Evolutionary conservation across 139 green algal genomes (phyloP).

Genomic region (Microglena sp.): DNA sequence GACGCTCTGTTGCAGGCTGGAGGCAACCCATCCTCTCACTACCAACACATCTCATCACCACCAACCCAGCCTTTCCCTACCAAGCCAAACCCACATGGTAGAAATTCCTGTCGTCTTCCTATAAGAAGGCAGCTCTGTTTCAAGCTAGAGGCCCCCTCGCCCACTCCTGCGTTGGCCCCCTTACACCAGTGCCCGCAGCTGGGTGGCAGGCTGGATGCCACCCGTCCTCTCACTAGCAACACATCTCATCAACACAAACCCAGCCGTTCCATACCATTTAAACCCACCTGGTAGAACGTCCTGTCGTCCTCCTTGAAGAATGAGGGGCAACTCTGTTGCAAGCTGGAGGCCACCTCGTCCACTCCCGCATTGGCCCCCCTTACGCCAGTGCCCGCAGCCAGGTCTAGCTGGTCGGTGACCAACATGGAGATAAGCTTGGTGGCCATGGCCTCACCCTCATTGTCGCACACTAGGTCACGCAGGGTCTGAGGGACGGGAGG

Average conservation of each 20-base stretch:
- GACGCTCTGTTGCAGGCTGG: too few relatives aligned
- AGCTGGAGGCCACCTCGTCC: slow-evolving; percentile 44
- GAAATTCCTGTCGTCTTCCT: slow-evolving; percentile 62
- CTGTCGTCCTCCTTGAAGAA: slow-evolving; percentile 76
- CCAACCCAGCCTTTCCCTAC: too few relatives aligned
- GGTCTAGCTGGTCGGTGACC: slow-evolving; percentile 49
- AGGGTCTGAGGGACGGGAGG: too few relatives aligned
- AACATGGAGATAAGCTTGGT: slow-evolving; percentile 55
- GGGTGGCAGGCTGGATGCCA: too few relatives aligned
- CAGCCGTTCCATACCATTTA: too few relatives aligned
- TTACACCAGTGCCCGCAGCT: neutral
- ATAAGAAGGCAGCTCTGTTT: slow-evolving; percentile 65
- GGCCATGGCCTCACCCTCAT: slow-evolving; percentile 46
- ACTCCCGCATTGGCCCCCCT: slow-evolving; percentile 19
- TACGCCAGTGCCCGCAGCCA: neutral
- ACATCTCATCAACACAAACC: too few relatives aligned
- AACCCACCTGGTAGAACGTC: slow-evolving; percentile 65
- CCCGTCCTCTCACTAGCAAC: too few relatives aligned
- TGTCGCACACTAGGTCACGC: slow-evolving; percentile 49
- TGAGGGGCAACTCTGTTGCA: slow-evolving; percentile 49
- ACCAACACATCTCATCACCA: too few relatives aligned
- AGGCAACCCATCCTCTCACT: too few relatives aligned
- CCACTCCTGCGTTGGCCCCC: slow-evolving; percentile 20
- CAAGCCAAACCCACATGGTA: too few relatives aligned
- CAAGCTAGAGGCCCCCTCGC: slow-evolving; percentile 51